Base-by-base conservation (phyloP, 2,329 filamentous ascomycete genomes). In the Sporothrix humicola region DNA sequence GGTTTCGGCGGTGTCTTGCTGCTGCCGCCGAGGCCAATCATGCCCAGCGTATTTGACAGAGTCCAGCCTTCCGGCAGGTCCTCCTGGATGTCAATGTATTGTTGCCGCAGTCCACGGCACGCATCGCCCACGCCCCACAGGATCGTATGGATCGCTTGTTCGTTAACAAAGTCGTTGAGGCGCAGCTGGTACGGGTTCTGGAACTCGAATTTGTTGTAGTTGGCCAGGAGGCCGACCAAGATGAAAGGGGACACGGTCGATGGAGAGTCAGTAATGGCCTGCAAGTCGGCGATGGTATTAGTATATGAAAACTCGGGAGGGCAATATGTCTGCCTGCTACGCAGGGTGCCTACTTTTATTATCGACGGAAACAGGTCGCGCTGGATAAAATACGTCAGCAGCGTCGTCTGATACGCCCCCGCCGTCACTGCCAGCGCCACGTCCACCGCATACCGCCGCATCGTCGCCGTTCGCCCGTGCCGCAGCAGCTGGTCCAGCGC, bases 151-250 rank as follows among this genome's bases (percentile, higher is more conserved):
- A 98, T 98, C 1, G 92, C 92, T 0, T 87, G 85, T 79, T 98
- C 95, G 79, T 99, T 97, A 78, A 98, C 94, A 82, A 98, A 98
- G 81, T 98, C 95, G 78, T 95, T 94, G 17, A 99, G 87, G 42
- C 95, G 92, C 76, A 97, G 85, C 78, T 96, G 92, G 79, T 99
- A 99, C 0, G 95, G 95, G 78, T 99, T 99, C 80, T 97, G 95
- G 73, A 97, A 95, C 82, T 99, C 96, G 79, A 99, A 99, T 82
- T 98, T 99, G 87, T 99, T 98, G 87, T 98, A 98, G 83, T 98
- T 99, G 76, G 93, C 93, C 71, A 99, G 85, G 3, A 98, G 86
- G 13, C 95, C 95, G 23, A 98, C 86, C 10, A 98, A 87, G 15
- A 92, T 89, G 77, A 98, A 94, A 0, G 95, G 92, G 74, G 63